phyloP scores from a whole-genome alignment of 2,329 filamentous ascomycete genomes.

The Diaporthe australafricana region DNA sequence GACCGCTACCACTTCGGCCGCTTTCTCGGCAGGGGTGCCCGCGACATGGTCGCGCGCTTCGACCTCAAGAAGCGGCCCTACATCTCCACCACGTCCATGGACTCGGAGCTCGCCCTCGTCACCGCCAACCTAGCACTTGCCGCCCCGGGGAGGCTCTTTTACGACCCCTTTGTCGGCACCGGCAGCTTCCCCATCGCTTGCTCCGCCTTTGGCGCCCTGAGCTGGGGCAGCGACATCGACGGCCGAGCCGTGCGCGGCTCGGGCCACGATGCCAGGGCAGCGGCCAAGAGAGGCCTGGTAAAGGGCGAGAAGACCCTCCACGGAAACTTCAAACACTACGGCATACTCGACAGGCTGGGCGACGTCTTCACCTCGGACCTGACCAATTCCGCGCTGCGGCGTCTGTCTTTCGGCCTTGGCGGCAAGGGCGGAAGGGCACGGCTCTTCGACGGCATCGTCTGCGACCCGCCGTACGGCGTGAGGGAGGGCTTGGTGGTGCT shows the following conservation, averaged over 20 bases:
- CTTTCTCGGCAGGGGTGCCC: slow-evolving; percentile 72
- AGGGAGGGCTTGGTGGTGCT: slow-evolving; percentile 91
- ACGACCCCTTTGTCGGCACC: slow-evolving; percentile 95
- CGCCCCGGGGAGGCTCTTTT: slow-evolving; percentile 85
- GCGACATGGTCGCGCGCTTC: slow-evolving; percentile 77
- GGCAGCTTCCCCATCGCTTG: slow-evolving; percentile 93
- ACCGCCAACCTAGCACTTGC: slow-evolving; percentile 93
- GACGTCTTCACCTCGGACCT: slow-evolving; percentile 88
- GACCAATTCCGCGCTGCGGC: slow-evolving; percentile 83
- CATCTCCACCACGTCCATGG: slow-evolving; percentile 97
- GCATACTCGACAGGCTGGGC: slow-evolving; percentile 72
- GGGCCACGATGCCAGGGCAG: slow-evolving; percentile 61
- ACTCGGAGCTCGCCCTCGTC: slow-evolving; percentile 89
- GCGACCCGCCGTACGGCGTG: slow-evolving; percentile 96
- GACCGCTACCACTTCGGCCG: slow-evolving; percentile 78
- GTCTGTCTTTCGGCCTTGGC: slow-evolving; percentile 47
- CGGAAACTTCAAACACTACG: slow-evolving; percentile 89
- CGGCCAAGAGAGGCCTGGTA: slow-evolving; percentile 39
- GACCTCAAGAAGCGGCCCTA: slow-evolving; percentile 94
- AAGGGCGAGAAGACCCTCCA: slow-evolving; percentile 59
- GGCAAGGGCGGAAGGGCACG: slow-evolving; percentile 46
- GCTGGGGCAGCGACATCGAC: slow-evolving; percentile 93
- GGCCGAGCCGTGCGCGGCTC: slow-evolving; percentile 84
- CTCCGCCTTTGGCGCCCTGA: slow-evolving; percentile 87
- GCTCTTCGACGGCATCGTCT: slow-evolving; percentile 90